phyloP scores from a whole-genome alignment of 306 rosid species.

The Corylus americana region DNA sequence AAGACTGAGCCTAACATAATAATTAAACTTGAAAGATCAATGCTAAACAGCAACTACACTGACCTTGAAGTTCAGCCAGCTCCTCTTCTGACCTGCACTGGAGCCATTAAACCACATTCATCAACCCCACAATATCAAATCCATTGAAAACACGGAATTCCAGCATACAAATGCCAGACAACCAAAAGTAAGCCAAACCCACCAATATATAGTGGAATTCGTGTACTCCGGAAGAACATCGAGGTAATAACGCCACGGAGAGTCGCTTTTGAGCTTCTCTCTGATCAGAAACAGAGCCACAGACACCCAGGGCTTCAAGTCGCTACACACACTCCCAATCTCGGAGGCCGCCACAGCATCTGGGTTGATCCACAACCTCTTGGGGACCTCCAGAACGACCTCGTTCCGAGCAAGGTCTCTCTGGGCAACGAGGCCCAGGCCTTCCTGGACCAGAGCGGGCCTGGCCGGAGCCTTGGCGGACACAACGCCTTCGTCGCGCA shows the following conservation, averaged over 20 bases:
- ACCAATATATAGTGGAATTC: conserved; percentile 88
- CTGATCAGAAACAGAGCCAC: conserved; percentile 76
- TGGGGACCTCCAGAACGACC: conserved; percentile 90
- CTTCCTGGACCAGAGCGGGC: conserved; percentile 74
- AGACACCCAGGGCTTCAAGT: conserved; percentile 83
- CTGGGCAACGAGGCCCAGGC: conserved; percentile 70
- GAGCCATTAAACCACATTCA: conserved; percentile 55
- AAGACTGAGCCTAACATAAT: not conserved
- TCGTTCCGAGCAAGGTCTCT: conserved; percentile 67
- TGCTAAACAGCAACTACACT: conserved; percentile 28
- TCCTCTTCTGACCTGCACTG: conserved; percentile 99
- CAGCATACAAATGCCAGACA: not conserved
- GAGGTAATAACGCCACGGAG: conserved; percentile 74
- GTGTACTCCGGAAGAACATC: conserved; percentile 67
- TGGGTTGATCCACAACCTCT: conserved; percentile 90
- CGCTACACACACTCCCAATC: conserved; percentile 70
- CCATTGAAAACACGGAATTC: conserved; percentile 8
- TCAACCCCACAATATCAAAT: conserved; percentile 47
- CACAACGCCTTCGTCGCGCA: conserved; percentile 74
- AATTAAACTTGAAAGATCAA: not conserved
- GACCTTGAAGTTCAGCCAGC: conserved; percentile 87
- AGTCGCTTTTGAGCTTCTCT: conserved; percentile 64
- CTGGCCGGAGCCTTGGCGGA: conserved; percentile 72
- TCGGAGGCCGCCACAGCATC: conserved; percentile 87
- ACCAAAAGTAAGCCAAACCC: conserved; percentile 45